Base-by-base conservation (phyloP, 2,329 filamentous ascomycete species). In the Aspergillus sp. region DNA sequence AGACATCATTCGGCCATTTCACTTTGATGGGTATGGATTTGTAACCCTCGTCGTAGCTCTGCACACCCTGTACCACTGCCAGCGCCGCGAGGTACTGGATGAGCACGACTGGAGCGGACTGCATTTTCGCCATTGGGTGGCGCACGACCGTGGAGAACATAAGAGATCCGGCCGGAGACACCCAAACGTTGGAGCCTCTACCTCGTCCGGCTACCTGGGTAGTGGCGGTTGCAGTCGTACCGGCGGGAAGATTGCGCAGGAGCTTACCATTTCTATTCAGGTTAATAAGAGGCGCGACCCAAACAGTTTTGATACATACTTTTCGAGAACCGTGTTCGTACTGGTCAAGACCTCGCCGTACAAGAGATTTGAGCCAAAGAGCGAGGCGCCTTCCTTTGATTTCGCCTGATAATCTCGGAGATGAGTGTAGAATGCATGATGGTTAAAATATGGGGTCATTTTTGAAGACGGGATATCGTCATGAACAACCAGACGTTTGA, bases 1-100 rank as follows among this genome's bases (percentile, higher is more conserved):
- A 93, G 54, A 99, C 90, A 70, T 99, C 95, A 68, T 99, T 99
- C 11, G 95, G 95, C 95, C 95, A 99, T 74, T 99, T 99, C 33
- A 99, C 77, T 71, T 90, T 92, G 41, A 99, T 82, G 0, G 90
- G 90, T 4, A 98, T 74, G 0, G 85, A 80, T 5, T 85, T 81
- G 73, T 96, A 98, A 7, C 88, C 90, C 2, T 76, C 75, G 49
- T 88, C 91, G 69, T 98, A 98, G 24, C 81, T 83, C 62, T 90
- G 88, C 61, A 98, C 87, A 0, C 91, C 93, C 61, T 90, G 85
- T 3, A 96, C 89, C 42, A 93, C 89, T 41, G 95, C 93, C 46
- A 99, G 85, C 1, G 92, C 93, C 0, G 91, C 87, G 13, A 99
- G 83, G 71, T 99, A 99, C 73, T 98, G 95, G 27, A 98, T 82